These are phyloP conservation scores for Aspergillus jensenii DNA, from an alignment of 2,329 filamentous ascomycete species.

Conservation along the genomic window DNA sequence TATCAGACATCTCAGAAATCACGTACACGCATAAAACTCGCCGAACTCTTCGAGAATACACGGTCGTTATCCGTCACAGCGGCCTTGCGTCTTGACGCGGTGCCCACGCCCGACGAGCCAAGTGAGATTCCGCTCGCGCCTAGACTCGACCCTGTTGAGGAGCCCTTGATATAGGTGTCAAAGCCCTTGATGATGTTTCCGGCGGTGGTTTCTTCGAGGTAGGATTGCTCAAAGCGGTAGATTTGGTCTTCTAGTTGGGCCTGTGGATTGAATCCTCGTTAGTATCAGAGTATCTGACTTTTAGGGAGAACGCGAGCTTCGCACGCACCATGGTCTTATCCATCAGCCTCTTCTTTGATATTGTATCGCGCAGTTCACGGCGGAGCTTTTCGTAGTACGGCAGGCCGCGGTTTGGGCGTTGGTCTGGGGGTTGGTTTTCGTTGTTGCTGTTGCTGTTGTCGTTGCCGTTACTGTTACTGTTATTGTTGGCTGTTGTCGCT, in stretches of 20 bases:
- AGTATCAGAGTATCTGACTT: too few species aligned
- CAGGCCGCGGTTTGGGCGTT: slow-evolving; percentile 42
- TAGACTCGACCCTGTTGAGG: slow-evolving; percentile 52
- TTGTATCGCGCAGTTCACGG: slow-evolving; percentile 64
- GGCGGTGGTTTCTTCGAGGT: slow-evolving; percentile 81
- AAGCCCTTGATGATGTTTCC: slow-evolving; percentile 98
- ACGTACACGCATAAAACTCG: slow-evolving; percentile 47
- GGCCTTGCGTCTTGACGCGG: slow-evolving; percentile 42
- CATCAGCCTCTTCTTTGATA: slow-evolving; percentile 64
- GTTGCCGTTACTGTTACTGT: slow-evolving; percentile 16
- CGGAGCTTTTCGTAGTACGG: slow-evolving; percentile 74
- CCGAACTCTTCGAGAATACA: slow-evolving; percentile 50
- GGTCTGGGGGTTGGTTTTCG: slow-evolving; percentile 23
- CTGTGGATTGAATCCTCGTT: slow-evolving; percentile 33
- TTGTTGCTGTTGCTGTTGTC: slow-evolving; percentile 5
- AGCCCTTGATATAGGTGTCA: slow-evolving; percentile 96
- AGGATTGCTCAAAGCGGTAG: slow-evolving; percentile 76
- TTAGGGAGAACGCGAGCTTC: too few species aligned
- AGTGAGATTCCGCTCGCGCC: slow-evolving; percentile 34
- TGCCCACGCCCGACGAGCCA: slow-evolving; percentile 20
- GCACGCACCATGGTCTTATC: slow-evolving; percentile 58
- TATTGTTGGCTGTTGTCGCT: slow-evolving; percentile 8
- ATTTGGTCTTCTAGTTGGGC: slow-evolving; percentile 75
- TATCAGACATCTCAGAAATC: neutral
- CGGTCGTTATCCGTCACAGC: slow-evolving; percentile 47